Conservation (phyloP, 1,284 basidiomycete genomes). For the Ustilago tritici region DNA sequence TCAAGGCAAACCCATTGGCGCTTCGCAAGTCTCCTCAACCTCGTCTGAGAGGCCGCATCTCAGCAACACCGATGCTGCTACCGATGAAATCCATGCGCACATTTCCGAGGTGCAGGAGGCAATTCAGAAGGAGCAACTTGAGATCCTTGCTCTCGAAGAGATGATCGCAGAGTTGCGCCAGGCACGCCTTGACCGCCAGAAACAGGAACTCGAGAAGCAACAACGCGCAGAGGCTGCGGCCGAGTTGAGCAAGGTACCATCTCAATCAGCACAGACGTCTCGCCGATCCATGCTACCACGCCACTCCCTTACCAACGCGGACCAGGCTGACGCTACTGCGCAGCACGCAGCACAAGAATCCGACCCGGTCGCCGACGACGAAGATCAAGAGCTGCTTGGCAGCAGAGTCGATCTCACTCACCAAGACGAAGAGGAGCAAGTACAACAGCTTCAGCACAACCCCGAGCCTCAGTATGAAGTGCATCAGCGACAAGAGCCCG, state of each 20-base stretch:
- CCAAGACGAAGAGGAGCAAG: constrained; percentile 12
- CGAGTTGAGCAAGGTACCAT: constrained; percentile 17
- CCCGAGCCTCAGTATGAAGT: background rate
- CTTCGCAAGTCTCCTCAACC: constrained; percentile 5
- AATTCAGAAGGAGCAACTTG: constrained; percentile 64
- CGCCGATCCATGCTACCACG: constrained; percentile 17
- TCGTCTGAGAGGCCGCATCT: constrained; percentile 7
- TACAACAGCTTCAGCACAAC: constrained; percentile 15
- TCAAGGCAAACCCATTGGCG: constrained; percentile 20
- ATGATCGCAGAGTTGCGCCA: constrained; percentile 59
- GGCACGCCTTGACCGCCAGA: constrained; percentile 28
- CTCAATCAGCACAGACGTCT: constrained; percentile 11
- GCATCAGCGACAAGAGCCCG: constrained; percentile 4
- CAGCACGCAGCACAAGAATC: constrained; percentile 4
- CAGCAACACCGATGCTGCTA: constrained; percentile 5
- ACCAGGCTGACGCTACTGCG: background rate
- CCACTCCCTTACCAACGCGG: constrained; percentile 15
- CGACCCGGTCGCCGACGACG: constrained; percentile 4
- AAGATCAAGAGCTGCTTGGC: constrained; percentile 20
- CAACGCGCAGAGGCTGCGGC: constrained; percentile 20
- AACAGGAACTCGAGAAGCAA: constrained; percentile 35
- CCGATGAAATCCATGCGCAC: constrained; percentile 22
- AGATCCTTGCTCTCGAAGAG: constrained; percentile 66
- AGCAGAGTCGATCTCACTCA: constrained; percentile 20
- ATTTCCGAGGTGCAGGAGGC: constrained; percentile 42